Conservation (phyloP, 2,329 filamentous ascomycete species). For the Fusarium solani-melongenae region DNA sequence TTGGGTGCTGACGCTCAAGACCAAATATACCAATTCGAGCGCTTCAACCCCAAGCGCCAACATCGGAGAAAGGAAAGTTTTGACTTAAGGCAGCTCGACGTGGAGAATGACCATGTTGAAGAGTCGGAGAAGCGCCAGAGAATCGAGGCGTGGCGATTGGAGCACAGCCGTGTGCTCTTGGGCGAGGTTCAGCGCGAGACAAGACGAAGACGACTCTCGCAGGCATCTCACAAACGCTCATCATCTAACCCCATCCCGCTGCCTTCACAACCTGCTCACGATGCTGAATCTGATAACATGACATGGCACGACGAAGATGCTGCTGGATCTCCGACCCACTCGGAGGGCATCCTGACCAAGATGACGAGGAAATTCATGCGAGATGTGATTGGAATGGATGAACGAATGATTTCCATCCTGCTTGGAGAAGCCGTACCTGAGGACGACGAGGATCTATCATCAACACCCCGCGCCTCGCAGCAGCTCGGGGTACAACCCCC, state of each 20-base stretch:
- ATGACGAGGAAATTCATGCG: constrained; percentile 88
- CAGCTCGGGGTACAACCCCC: constrained; percentile 43
- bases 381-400: constrained; percentile 91
- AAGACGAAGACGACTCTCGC: constrained; percentile 71
- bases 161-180: constrained; percentile 86
- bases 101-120: constrained; percentile 65
- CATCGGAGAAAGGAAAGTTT: constrained; percentile 65
- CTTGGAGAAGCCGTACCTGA: constrained; percentile 82
- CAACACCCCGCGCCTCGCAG: constrained; percentile 59
- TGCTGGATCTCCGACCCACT: constrained; percentile 58
- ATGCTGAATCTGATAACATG: constrained; percentile 52
- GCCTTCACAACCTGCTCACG: constrained; percentile 42
- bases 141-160: constrained; percentile 91
- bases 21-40: constrained; percentile 89
- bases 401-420: constrained; percentile 83
- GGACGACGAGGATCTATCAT: constrained; percentile 58
- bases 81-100: constrained; percentile 61
- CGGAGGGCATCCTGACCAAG: constrained; percentile 80
- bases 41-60: constrained; percentile 79
- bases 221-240: constrained; percentile 56
- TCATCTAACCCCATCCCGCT: constrained; percentile 43
- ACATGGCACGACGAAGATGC: constrained; percentile 66
- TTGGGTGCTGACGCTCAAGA: constrained; percentile 75
- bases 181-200: constrained; percentile 93
- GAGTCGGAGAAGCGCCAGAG: constrained; percentile 82